Evolutionary conservation across 129 eudicot genomes (phyloP), one percentile per base, ranked within the genome.

Genomic region (Helianthus tuberosus): DNA sequence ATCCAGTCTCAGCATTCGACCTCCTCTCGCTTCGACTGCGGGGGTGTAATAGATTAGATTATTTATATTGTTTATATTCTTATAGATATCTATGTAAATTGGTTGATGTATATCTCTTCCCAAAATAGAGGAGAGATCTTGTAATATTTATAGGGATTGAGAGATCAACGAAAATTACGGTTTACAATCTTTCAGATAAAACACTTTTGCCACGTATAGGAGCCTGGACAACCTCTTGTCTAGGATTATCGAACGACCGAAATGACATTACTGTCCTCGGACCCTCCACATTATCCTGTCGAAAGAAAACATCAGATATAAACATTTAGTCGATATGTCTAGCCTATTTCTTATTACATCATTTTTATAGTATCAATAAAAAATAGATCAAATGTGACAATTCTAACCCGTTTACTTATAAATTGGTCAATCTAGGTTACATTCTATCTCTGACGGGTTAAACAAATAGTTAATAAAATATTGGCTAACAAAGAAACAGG

Each of bases 141-240:
- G n/a, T n/a, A n/a, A n/a, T n/a, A n/a, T n/a, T n/a, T n/a, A n/a
- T n/a, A n/a, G n/a, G n/a, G n/a, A n/a, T n/a, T n/a, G n/a, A n/a
- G n/a, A n/a, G n/a, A n/a, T n/a, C n/a, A n/a, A n/a, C n/a, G n/a
- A n/a, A n/a, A n/a, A n/a, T n/a, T n/a, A n/a, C n/a, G n/a, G n/a
- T n/a, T n/a, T n/a, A n/a, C n/a, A n/a, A n/a, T n/a, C n/a, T n/a
- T n/a, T n/a, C n/a, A n/a, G n/a, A n/a, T n/a, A 95, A 77, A 81
- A 95, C 76, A 70, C 96, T 89, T 82, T 84, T 95, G 81, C 89
- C 86, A 8, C 99, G 98, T 6, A 77, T 69, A 57, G 97, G 97
- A 41, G 85, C 74, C 23, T 72, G 89, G 6, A 78, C 60, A 13
- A 80, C 71, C 58, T 81, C 89, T 5, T 75, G 86, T 72, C 44